Evolutionary conservation across 495 filamentous ascomycete genomes (phyloP).

Genomic region (Penicillium arizonense): DNA sequence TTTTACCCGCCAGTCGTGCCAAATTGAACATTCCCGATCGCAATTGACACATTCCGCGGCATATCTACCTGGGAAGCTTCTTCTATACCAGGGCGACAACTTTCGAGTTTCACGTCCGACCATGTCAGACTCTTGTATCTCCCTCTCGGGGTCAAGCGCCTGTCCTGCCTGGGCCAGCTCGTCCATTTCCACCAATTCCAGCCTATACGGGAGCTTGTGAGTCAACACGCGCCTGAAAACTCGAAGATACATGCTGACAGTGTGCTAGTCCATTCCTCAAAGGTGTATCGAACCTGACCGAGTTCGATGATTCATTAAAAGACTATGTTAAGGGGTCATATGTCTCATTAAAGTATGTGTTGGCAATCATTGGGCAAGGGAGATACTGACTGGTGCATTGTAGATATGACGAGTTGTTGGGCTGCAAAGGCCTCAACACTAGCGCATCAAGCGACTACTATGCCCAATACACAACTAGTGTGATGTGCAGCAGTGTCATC

Average conservation of each 20-base stretch:
- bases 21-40: constrained; percentile 7
- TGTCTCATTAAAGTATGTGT: constrained; percentile 68
- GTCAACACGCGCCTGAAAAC: constrained; percentile 30
- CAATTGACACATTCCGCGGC: constrained; percentile 26
- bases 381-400: constrained; percentile 13
- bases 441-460: constrained; percentile 83
- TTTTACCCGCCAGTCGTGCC: constrained; percentile 7
- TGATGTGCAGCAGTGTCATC: constrained; percentile 92
- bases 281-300: constrained; percentile 68
- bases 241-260: constrained; percentile 22
- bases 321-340: constrained; percentile 74
- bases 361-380: background rate
- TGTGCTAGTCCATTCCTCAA: constrained; percentile 76
- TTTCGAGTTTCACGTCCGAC: constrained; percentile 8
- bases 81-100: constrained; percentile 1
- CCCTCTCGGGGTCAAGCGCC: constrained; percentile 71
- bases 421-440: constrained; percentile 75
- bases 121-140: constrained; percentile 63
- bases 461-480: constrained; percentile 88
- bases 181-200: constrained; percentile 72
- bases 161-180: constrained; percentile 83
- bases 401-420: constrained; percentile 58
- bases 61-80: constrained; percentile 12
- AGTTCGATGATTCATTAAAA: constrained; percentile 76
- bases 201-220: constrained; percentile 72